These are phyloP conservation scores for Globisporangium viniferum DNA, from an alignment of 352 stramenopile species.

Conservation along the genomic window DNA sequence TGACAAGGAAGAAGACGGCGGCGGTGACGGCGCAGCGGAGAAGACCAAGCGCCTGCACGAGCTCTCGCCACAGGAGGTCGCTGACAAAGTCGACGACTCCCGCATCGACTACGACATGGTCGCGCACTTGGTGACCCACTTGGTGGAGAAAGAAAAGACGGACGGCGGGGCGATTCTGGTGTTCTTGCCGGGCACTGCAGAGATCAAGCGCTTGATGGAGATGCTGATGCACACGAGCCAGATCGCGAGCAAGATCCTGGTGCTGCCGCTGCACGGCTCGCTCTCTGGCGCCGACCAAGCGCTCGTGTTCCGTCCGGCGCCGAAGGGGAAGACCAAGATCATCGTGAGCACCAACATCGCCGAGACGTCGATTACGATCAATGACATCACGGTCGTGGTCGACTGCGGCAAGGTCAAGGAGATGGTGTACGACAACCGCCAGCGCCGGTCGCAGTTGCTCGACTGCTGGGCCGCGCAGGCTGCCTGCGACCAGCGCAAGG, in stretches of 20 bases:
- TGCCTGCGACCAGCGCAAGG: constrained; percentile 80
- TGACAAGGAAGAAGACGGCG: constrained; percentile 24
- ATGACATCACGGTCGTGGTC: constrained; percentile 85
- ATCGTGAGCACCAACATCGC: constrained; percentile 88
- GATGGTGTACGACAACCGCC: constrained; percentile 81
- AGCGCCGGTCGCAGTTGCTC: constrained; percentile 69
- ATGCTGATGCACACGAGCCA: constrained; percentile 43
- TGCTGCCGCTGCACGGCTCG: constrained; percentile 71
- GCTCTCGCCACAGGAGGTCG: constrained; percentile 44
- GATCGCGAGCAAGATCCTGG: constrained; percentile 45
- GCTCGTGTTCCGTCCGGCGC: constrained; percentile 65
- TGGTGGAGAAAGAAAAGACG: constrained; percentile 34
- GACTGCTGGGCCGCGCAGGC: constrained; percentile 82
- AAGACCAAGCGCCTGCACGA: constrained; percentile 28
- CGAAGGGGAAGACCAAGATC: constrained; percentile 72
- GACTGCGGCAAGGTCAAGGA: constrained; percentile 87
- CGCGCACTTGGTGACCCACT: constrained; percentile 76
- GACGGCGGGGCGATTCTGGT: constrained; percentile 68
- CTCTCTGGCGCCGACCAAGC: constrained; percentile 71
- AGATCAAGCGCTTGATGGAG: constrained; percentile 81
- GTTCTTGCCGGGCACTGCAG: constrained; percentile 75
- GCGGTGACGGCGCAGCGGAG: constrained; percentile 21
- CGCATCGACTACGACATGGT: constrained; percentile 94
- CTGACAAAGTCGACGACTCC: constrained; percentile 84
- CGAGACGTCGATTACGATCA: constrained; percentile 89